phyloP scores from a whole-genome alignment of 768 basidiomycete genomes.

The Porpolomopsis calyptriformis region DNA sequence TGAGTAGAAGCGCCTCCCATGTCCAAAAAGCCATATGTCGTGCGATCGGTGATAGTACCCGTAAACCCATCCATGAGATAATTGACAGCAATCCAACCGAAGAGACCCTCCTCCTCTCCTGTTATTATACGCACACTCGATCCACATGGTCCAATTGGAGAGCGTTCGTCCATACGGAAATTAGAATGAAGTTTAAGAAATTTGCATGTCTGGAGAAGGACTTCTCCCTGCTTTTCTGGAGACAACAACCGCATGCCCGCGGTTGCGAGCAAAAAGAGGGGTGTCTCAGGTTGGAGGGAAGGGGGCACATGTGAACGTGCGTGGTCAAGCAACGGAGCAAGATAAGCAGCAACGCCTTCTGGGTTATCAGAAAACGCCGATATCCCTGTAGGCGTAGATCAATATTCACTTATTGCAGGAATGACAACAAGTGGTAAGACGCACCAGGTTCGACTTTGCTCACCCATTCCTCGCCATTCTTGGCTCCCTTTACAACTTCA shows the following conservation, averaged over 20 bases:
- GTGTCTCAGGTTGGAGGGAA: constrained; percentile 73
- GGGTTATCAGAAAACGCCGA: constrained; percentile 71
- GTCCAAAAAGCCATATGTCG: constrained; percentile 95
- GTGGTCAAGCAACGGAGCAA: constrained; percentile 75
- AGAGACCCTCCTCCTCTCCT: constrained; percentile 96
- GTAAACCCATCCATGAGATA: constrained; percentile 97
- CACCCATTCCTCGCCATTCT: constrained; percentile 74
- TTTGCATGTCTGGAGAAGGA: constrained; percentile 68
- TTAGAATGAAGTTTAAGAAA: constrained; percentile 66
- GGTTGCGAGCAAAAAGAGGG: constrained; percentile 89
- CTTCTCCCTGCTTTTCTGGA: constrained; percentile 51
- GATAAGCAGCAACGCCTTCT: constrained; percentile 59
- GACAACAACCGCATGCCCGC: constrained; percentile 92
- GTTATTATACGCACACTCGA: constrained; percentile 89
- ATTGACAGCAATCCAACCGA: constrained; percentile 98
- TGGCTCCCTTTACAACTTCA: constrained; percentile 85
- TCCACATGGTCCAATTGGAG: constrained; percentile 73
- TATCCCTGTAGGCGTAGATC: constrained; percentile 47
- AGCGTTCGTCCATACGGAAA: constrained; percentile 64
- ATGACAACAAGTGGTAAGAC: constrained; percentile 19
- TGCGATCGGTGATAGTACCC: constrained; percentile 41
- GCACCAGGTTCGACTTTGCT: constrained; percentile 87
- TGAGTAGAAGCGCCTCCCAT: constrained; percentile 99
- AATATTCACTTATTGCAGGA: neutral
- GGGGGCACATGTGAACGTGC: constrained; percentile 79